Conservation (phyloP, 139 green algal species). For the Helicosporidium sp. region DNA sequence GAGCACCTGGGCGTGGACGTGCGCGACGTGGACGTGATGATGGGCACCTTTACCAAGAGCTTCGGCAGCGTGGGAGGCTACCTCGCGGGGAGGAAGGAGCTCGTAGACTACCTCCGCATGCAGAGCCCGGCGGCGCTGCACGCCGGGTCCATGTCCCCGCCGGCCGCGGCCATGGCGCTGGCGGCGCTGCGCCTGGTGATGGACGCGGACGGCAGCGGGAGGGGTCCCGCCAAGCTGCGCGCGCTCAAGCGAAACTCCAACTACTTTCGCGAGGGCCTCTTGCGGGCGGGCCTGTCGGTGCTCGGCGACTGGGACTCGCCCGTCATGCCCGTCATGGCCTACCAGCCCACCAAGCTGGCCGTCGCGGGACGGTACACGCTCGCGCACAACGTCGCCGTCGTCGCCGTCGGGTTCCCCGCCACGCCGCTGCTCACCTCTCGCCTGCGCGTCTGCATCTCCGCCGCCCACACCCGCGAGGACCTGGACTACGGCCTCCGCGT, state of each 20-base stretch:
- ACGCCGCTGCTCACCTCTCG: conserved; percentile 68
- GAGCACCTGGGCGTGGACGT: conserved; percentile 74
- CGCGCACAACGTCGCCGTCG: conserved; percentile 55
- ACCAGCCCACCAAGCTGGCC: conserved; percentile 63
- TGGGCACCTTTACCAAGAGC: conserved; percentile 99
- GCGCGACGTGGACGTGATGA: conserved; percentile 80
- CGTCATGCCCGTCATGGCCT: conserved; percentile 96
- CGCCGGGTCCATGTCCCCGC: conserved; percentile 68
- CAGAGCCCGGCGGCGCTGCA: conserved; percentile 53
- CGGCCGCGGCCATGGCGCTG: conserved; percentile 54
- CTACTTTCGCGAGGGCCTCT: conserved; percentile 64
- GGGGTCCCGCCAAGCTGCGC: conserved; percentile 55
- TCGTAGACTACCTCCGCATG: conserved; percentile 55
- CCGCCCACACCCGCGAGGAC: conserved; percentile 70
- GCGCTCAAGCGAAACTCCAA: conserved; percentile 73
- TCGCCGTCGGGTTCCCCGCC: conserved; percentile 93
- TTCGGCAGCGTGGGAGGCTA: conserved; percentile 93
- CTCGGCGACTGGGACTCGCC: conserved; percentile 85
- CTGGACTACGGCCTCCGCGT: conserved; percentile 70
- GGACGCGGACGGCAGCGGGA: conserved; percentile 23
- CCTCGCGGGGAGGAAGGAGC: conserved; percentile 40
- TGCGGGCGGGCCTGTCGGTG: conserved; percentile 65
- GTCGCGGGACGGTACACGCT: conserved; percentile 55
- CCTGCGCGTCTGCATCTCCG: conserved; percentile 80
- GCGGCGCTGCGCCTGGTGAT: conserved; percentile 53